Base-by-base conservation (phyloP, 2,329 filamentous ascomycete genomes). In the Knufia fluminis region DNA sequence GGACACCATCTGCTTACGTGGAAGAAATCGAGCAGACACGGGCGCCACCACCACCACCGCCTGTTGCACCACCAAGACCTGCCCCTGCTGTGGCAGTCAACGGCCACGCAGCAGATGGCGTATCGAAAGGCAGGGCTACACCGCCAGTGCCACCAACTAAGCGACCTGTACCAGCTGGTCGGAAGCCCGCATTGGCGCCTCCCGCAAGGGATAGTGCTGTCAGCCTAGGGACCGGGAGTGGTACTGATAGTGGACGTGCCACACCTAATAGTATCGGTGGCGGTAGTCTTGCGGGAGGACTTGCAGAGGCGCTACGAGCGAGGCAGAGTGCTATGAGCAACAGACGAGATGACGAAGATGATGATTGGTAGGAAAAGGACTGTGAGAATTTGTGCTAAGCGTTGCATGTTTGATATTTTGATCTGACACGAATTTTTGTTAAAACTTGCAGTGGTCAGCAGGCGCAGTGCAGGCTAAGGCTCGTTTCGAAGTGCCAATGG, bases 1-100 rank as follows among this genome's bases (percentile, higher is more conserved):
- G 92, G 92, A 81, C 92, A 2, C 92, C 92, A 0, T 86, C 90
- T 17, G 88, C 91, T 17, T 98, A 98, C 62, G 83, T 98, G 7
- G 85, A 97, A 68, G 90, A 96, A 53, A 64, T 71, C 52, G 53
- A 57, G 68, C 78, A 85, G 63, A 77, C 76, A 20, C 71, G 78
- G 10, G 71, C 75, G 6, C 76, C 82, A 8, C 78, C 80, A 20
- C 72, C 79, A 3, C 76, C 79, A 4, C 70, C 73, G 12, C 71
- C 72, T 17, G 69, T 72, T 1, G 65, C 68, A 12, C 66, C 68
- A 20, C 63, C 71, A 6, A 72, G 73, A 3, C 82, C 86, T 12
- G 82, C 83, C 8, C 80, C 85, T 1, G 79, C 83, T 1, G 51
- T 55, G 8, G 51, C 54, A 24, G 49, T 53, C 28, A 60, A 60